These are phyloP conservation scores for Vitis labrusca DNA, from an alignment of 164 flowering plant species.

Conservation along the genomic window DNA sequence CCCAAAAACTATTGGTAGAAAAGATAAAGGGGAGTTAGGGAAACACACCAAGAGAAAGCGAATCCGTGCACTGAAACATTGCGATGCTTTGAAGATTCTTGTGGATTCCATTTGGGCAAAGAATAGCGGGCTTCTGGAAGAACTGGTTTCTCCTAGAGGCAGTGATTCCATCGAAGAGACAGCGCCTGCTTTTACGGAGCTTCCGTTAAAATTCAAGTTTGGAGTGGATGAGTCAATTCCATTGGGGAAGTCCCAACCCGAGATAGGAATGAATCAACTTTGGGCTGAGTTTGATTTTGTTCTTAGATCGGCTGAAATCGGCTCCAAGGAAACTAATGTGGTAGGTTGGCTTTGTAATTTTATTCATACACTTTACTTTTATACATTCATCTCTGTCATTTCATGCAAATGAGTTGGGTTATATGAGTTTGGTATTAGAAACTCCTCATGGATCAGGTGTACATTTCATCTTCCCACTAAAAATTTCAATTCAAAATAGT, in stretches of 20 bases:
- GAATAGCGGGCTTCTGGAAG: constrained; percentile 18
- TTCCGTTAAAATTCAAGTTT: constrained; percentile 43
- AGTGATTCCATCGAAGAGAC: neutral
- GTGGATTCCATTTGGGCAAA: constrained; percentile 36
- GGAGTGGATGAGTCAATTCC: constrained; percentile 20
- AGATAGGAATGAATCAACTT: constrained; percentile 35
- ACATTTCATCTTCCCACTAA: too few species aligned
- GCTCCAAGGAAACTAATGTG: constrained; percentile 15
- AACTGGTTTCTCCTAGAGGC: constrained; percentile 8
- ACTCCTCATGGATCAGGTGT: too few species aligned
- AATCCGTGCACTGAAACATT: constrained; percentile 2
- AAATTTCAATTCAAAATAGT: too few species aligned
- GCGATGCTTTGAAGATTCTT: constrained; percentile 26
- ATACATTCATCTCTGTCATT: too few species aligned
- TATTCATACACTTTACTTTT: neutral
- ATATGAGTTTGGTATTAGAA: too few species aligned
- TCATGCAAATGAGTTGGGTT: too few species aligned
- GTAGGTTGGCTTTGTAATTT: constrained; percentile 25
- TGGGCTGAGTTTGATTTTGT: constrained; percentile 50
- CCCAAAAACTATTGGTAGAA: neutral
- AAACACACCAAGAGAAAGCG: constrained; percentile 18
- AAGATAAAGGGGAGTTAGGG: constrained; percentile 13
- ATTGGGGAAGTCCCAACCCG: constrained; percentile 40
- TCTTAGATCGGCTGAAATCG: constrained; percentile 26
- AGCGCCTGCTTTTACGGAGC: neutral